Base-by-base conservation (phyloP, 805 yeast genomes). In the Pichia cabralensis region DNA sequence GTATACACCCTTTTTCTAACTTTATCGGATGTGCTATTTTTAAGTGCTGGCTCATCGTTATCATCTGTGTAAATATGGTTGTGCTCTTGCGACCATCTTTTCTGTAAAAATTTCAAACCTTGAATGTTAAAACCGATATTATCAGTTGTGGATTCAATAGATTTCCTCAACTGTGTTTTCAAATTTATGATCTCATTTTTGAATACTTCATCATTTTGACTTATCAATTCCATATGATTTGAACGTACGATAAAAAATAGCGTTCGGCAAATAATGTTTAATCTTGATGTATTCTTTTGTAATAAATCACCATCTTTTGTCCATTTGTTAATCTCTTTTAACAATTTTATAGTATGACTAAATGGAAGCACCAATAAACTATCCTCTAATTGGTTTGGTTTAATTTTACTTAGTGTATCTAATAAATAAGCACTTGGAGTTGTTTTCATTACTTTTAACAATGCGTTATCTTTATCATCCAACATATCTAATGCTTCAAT, bases 401-500 rank as follows among this genome's bases (percentile, higher is more conserved):
- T 80, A 53, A 92, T 83, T 49, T 75, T 76, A 24, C 63, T 52
- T 12, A 89, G 55, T 0, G 78, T 76, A 30, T 77, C 78, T 60
- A 89, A 65, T 16, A 92, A 88, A 49, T 89, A 80, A 40, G 76
- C 74, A 38, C 76, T 81, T 1, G 96, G 94, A 5, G 71, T 60
- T 41, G 80, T 67, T 32, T 73, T 70, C 41, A 81, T 66, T 2
- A 95, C 94, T 28, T 71, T 60, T 30, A 92, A 63, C n/a, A 92
- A 66, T 3, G 94, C 68, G 51, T 85, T 71, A 24, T 75, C 71
- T 4, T 86, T 96, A 33, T 71, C 74, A 13, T 62, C 60, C 1
- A 94, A 94, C 40, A 88, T 62, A 44, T 92, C 96, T 32, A 89
- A 61, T 0, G 96, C 96, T 54, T 89, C 97, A 72, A 84, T 78